A percentile compares a stretch with the other conserved stretches of the same genome.
Evolutionary conservation across 2,329 filamentous ascomycete species (phyloP).

Genomic region (Cephalotrichum gorgonifer): DNA sequence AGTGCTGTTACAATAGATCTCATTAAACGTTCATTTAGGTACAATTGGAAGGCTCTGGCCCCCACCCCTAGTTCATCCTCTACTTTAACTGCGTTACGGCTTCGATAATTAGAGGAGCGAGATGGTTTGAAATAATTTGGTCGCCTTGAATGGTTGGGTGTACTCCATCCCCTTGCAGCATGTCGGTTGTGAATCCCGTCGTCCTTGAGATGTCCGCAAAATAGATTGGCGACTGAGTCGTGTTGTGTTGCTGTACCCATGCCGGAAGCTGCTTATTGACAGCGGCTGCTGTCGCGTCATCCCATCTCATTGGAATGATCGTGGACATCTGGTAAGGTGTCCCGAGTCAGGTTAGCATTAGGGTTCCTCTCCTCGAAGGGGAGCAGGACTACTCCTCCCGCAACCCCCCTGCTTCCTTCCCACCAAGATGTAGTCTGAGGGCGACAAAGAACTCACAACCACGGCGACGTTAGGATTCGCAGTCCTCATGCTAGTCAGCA

Average conservation of each 20-base stretch:
- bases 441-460: constrained; percentile 19
- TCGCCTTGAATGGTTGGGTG: constrained; percentile 20
- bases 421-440: background rate
- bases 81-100: background rate
- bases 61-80: background rate
- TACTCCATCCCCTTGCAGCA: constrained; percentile 24
- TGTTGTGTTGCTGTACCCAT: constrained; percentile 24
- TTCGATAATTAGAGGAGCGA: constrained; percentile 21
- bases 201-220: constrained; percentile 24
- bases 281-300: constrained; percentile 15
- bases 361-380: background rate
- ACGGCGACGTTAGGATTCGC: constrained; percentile 27
- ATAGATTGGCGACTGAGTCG: constrained; percentile 25
- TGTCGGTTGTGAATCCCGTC: constrained; percentile 13
- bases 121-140: constrained; percentile 17
- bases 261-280: constrained; percentile 26
- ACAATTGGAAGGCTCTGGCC: background rate
- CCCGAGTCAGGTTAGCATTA: background rate
- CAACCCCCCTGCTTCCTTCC: background rate
- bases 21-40: background rate
- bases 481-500: constrained; percentile 24
- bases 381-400: background rate
- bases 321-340: constrained; percentile 21
- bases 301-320: constrained; percentile 25
- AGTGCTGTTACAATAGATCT: background rate